Evolutionary conservation across 1,139 yeast genomes (phyloP).

Genomic region (Insectozyma bohioensis): DNA sequence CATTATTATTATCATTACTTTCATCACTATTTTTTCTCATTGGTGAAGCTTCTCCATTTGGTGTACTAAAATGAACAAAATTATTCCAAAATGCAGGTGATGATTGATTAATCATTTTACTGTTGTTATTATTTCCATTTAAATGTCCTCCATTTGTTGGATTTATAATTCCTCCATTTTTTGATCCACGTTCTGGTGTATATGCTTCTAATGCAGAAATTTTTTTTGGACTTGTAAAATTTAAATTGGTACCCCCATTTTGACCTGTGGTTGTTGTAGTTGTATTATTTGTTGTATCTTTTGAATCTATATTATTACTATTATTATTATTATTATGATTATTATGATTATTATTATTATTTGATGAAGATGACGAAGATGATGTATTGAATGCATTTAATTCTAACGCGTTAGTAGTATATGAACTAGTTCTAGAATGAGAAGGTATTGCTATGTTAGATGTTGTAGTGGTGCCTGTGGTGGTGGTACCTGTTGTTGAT

Average conservation of each 20-base stretch:
- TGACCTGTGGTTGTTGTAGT: conserved; percentile 5
- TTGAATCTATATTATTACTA: conserved; percentile 5
- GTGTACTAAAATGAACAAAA: conserved; percentile 74
- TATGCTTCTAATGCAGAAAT: conserved; percentile 73
- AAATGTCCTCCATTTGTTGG: no score
- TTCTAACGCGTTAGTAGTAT: conserved; percentile 7
- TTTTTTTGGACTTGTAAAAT: conserved; percentile 53
- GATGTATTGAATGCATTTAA: background rate
- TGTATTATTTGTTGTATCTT: conserved; percentile 6
- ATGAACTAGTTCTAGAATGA: conserved; percentile 16
- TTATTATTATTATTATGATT: no score
- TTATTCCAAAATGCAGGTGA: conserved; percentile 82
- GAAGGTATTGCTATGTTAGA: conserved; percentile 1
- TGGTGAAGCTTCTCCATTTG: conserved; percentile 50
- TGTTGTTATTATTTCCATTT: no score
- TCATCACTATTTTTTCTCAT: conserved; percentile 39
- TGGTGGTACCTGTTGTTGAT: conserved; percentile 14
- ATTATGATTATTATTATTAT: conserved; percentile 7
- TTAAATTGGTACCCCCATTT: conserved; percentile 28
- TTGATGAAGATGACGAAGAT: background rate
- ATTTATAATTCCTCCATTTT: no score
- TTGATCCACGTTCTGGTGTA: conserved; percentile 75
- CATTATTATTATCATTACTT: no score
- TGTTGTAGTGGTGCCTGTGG: conserved; percentile 13
- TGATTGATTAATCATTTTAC: conserved; percentile 39